Conservation (phyloP, 2,329 filamentous ascomycete species). For the Aureobasidium sp. region DNA sequence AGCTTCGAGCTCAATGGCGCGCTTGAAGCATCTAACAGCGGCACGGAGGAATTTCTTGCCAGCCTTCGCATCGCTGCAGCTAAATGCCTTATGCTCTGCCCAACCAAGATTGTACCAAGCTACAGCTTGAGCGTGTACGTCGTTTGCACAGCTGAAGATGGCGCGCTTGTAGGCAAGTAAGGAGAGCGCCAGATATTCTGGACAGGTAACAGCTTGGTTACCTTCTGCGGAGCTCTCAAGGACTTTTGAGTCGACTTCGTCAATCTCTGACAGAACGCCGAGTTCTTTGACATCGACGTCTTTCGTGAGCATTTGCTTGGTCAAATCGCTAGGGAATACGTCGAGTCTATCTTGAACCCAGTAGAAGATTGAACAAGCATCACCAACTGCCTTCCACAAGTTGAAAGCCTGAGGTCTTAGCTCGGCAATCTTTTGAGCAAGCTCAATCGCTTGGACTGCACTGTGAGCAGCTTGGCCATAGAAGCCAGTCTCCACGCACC, state of each 20-base stretch:
- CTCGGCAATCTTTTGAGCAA: constrained; percentile 56
- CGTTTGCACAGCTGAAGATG: constrained; percentile 62
- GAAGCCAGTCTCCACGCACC: constrained; percentile 70
- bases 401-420: constrained; percentile 72
- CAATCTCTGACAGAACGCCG: constrained; percentile 59
- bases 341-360: constrained; percentile 61
- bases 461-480: constrained; percentile 76
- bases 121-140: constrained; percentile 85
- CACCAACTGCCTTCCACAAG: constrained; percentile 86
- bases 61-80: constrained; percentile 51
- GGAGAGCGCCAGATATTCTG: constrained; percentile 11
- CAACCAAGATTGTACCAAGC: constrained; percentile 96
- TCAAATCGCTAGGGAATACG: constrained; percentile 53
- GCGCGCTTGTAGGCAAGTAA: constrained; percentile 82
- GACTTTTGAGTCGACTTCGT: constrained; percentile 46
- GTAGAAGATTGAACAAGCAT: constrained; percentile 79
- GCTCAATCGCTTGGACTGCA: constrained; percentile 60
- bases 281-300: constrained; percentile 50
- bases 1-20: constrained; percentile 89
- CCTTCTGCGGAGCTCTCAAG: neutral
- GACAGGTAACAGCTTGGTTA: neutral
- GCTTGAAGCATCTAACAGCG: constrained; percentile 84
- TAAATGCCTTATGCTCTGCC: constrained; percentile 78
- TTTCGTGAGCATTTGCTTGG: constrained; percentile 53
- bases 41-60: constrained; percentile 65